Evolutionary conservation across 805 yeast genomes (phyloP), one percentile per base, ranked within the genome.

Genomic region (Metschnikowia aberdeeniae): DNA sequence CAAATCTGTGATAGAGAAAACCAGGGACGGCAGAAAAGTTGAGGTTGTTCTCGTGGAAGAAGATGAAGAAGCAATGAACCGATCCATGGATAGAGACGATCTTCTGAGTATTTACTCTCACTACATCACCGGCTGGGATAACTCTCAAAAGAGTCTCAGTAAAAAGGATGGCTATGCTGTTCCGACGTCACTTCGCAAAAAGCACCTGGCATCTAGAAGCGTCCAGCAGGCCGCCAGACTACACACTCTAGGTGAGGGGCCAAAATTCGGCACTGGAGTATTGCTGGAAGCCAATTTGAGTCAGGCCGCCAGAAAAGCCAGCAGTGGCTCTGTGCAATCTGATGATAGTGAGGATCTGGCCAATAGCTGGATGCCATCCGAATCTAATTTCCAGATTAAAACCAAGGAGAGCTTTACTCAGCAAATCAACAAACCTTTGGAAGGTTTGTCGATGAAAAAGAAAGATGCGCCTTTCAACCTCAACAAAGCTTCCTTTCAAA

Each of bases 1-100:
- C 49, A 61, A 51, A 46, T 70, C 75, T 1, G 67, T 67, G 1
- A 70, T 68, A 1, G 75, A 72, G 40, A 64, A 56, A 41, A 59
- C 62, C 4, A 62, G 54, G 20, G 64, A 63, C 20, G 76, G 76
- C 3, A 65, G 61, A 45, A 62, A 63, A 11, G 67, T 71, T 0
- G 76, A 72, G 44, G 74, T 72, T 6, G 75, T 72, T 1, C 51
- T 71, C 34, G 75, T 72, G 5, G 75, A 70, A 9, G 70, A 65
- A 22, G 71, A 67, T 5, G 68, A 61, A 8, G 61, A 55, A 17
- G 59, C 56, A 7, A 51, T 49, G 8, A 60, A 55, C 26, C 45
- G 12, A 2, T 13, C 22, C 9, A 34, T 34, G 13, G 66, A 59
- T 13, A 50, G 58, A 14, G 66, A 63, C 37, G 70, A 66, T 14